Evolutionary conservation across 2,329 filamentous ascomycete genomes (phyloP).

Genomic region (Didymella pinodella): DNA sequence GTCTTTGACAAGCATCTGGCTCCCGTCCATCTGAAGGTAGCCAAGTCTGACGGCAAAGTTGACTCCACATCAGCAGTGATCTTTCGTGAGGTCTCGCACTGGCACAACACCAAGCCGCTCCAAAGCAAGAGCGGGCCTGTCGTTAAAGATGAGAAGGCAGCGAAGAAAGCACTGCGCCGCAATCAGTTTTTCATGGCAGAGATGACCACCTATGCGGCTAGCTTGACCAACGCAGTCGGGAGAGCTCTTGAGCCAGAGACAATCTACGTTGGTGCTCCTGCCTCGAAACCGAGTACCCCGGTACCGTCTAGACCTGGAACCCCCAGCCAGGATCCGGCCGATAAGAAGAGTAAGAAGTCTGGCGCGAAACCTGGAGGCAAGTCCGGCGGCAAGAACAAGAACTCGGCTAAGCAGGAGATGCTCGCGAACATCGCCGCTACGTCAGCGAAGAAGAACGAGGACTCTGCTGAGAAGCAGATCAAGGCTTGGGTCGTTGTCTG

Average conservation of each 20-base stretch:
- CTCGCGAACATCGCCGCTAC: slow-evolving; percentile 53
- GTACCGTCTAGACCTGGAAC: slow-evolving; percentile 17
- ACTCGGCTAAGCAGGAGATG: slow-evolving; percentile 54
- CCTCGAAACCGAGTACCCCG: slow-evolving; percentile 22
- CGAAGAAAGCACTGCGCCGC: slow-evolving; percentile 50
- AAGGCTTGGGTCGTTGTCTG: slow-evolving; percentile 57
- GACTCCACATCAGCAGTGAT: slow-evolving; percentile 51
- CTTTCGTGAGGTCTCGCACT: slow-evolving; percentile 63
- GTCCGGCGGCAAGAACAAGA: slow-evolving; percentile 42
- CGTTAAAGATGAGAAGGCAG: slow-evolving; percentile 45
- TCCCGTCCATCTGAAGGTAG: slow-evolving; percentile 53
- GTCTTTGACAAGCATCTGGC: slow-evolving; percentile 59
- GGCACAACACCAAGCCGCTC: slow-evolving; percentile 68
- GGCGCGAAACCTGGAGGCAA: slow-evolving; percentile 35
- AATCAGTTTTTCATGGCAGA: slow-evolving; percentile 74
- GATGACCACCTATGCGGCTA: slow-evolving; percentile 73
- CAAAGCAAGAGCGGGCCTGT: slow-evolving; percentile 44
- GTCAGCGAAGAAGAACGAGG: slow-evolving; percentile 54
- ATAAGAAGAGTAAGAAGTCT: slow-evolving; percentile 31
- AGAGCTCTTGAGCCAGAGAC: slow-evolving; percentile 70
- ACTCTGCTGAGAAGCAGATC: slow-evolving; percentile 51
- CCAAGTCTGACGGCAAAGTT: slow-evolving; percentile 33
- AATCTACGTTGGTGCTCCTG: slow-evolving; percentile 60
- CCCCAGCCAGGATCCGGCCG: slow-evolving; percentile 25
- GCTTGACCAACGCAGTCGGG: slow-evolving; percentile 70